Base-by-base conservation (phyloP, 1,139 yeast species). In the Blastobotrys serpentis region DNA sequence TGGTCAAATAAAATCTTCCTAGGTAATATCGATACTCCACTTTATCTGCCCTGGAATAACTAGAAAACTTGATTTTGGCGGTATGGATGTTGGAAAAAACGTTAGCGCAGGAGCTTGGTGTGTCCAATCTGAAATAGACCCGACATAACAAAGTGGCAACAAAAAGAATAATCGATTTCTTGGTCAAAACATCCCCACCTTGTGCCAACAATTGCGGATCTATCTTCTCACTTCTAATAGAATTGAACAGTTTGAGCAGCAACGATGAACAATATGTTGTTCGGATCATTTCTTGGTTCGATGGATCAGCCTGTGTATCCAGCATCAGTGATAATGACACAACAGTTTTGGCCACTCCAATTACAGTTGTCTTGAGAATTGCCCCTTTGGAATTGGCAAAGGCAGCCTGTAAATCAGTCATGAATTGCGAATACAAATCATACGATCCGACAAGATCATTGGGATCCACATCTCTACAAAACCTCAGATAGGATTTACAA, bases 1-100 rank as follows among this genome's bases (percentile, higher is more conserved):
- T 82, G 39, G 79, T 74, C 44, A 86, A 64, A 58, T 82, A 80
- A 60, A 78, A 86, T 47, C 81, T 74, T 0, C 89, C 89, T 41
- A 85, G 71, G 58, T 82, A 78, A 62, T 74, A 86, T 46, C 92
- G 69, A 63, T 83, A 86, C 56, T 81, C 84, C 3, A 85, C 73
- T 48, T 78, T 79, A 53, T 82, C 82, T 1, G 78, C 66, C 40
- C 68, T 65, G 3, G 79, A 70, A 50, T 78, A 82, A 10, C 63
- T 58, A 1, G 68, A 59, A 55, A 82, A 74, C 37, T 62, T 64
- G 42, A 83, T 67, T 30, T 73, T 70, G 17, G 87, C 77, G 25
- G 81, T 81, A 56, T 80, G 82, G 71, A 86, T 78, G 61, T 85
- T 86, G 37, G 87, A 77, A 64, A 85, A 84, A 42, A 86, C 85